phyloP scores from a whole-genome alignment of 2,329 filamentous ascomycete genomes.

The Fusarium heterosporum region DNA sequence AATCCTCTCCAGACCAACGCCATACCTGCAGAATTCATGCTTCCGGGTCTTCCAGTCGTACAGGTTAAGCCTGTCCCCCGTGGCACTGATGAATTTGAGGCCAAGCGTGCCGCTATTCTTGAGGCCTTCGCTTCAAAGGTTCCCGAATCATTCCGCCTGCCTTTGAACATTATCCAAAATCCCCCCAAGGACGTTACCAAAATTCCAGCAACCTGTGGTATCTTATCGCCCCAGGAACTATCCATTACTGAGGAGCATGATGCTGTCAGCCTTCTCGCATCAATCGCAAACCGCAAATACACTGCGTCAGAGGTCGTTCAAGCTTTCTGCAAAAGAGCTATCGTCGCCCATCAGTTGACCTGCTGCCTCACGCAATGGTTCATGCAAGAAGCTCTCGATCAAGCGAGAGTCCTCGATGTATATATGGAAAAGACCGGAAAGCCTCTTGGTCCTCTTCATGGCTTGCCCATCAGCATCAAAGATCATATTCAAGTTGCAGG shows the following conservation, averaged over 20 bases:
- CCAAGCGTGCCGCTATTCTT: constrained; percentile 40
- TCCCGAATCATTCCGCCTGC: constrained; percentile 48
- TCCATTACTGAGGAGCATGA: constrained; percentile 6
- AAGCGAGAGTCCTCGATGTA: constrained; percentile 20
- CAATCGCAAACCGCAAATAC: constrained; percentile 3
- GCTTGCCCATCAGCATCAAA: constrained; percentile 36
- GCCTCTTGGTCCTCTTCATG: constrained; percentile 26
- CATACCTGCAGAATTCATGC: accelerated
- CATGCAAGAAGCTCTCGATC: constrained; percentile 27
- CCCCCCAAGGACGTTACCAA: neutral
- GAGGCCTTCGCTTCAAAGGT: constrained; percentile 50
- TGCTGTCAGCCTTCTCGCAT: constrained; percentile 1
- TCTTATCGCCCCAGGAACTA: constrained; percentile 7
- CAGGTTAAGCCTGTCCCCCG: constrained; percentile 23
- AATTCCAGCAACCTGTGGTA: neutral
- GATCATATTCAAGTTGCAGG: constrained; percentile 37
- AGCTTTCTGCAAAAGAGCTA: constrained; percentile 37
- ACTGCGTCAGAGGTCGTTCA: neutral
- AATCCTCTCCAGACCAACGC: neutral
- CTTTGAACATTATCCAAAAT: constrained; percentile 28
- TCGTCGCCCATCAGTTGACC: constrained; percentile 36
- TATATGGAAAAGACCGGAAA: constrained; percentile 14
- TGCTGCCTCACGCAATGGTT: constrained; percentile 41
- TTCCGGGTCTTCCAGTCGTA: constrained; percentile 27
- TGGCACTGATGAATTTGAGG: constrained; percentile 47